Conservation (phyloP, 352 stramenopile genomes). For the Pythium phragmitis region DNA sequence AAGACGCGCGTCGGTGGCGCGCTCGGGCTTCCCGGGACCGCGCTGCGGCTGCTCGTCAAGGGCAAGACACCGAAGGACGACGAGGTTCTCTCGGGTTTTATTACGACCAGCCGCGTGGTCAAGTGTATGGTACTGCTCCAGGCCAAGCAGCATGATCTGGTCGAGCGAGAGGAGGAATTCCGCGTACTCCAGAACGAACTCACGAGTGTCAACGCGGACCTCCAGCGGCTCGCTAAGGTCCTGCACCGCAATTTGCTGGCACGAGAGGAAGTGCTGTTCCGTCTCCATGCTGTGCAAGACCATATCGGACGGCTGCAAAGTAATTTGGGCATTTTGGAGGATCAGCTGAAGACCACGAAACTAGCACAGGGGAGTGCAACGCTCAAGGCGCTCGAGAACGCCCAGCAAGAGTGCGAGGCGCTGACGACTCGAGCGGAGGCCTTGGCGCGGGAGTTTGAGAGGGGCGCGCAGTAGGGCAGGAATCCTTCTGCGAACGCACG, state of each 20-base stretch:
- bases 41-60: conserved; percentile 60
- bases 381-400: conserved; percentile 13
- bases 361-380: conserved; percentile 17
- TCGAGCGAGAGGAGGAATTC: conserved; percentile 68
- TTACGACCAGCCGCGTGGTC: conserved; percentile 27
- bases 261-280: conserved; percentile 48
- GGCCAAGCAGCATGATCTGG: conserved; percentile 52
- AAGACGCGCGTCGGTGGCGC: conserved; percentile 50
- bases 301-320: conserved; percentile 31
- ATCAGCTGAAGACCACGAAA: conserved; percentile 36
- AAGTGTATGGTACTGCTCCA: conserved; percentile 77
- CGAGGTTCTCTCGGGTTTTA: conserved; percentile 23
- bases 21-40: conserved; percentile 39
- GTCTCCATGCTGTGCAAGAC: conserved; percentile 44
- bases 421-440: conserved; percentile 14
- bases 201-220: conserved; percentile 34
- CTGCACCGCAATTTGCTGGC: conserved; percentile 54
- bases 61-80: conserved; percentile 56
- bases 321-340: conserved; percentile 54
- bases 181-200: conserved; percentile 62
- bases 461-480: neutral
- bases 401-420: conserved; percentile 5
- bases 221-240: conserved; percentile 37
- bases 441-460: conserved; percentile 17
- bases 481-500: neutral